Evolutionary conservation across 2,329 filamentous ascomycete genomes (phyloP).

Genomic region (Colletotrichum sp.): DNA sequence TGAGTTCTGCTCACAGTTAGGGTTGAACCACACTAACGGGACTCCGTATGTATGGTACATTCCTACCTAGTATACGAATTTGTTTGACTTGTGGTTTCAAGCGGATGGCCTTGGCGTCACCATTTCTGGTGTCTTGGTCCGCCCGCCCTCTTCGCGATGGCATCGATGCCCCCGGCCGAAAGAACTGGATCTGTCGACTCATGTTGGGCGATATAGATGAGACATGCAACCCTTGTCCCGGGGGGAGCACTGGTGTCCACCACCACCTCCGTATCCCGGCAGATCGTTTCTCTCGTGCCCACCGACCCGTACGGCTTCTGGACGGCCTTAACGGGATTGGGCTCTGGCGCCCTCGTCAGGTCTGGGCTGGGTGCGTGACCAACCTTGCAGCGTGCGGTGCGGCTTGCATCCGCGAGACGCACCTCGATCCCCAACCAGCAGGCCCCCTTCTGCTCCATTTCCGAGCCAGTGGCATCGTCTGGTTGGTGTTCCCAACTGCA

Average conservation of each 20-base stretch:
- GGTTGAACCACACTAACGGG: background rate
- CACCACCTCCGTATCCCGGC: conserved; percentile 15
- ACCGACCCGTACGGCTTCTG: background rate
- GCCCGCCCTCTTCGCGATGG: background rate
- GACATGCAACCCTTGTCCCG: conserved; percentile 5
- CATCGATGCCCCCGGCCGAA: background rate
- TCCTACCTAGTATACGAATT: background rate
- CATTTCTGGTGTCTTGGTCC: conserved; percentile 5
- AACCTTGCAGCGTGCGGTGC: background rate
- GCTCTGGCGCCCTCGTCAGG: background rate
- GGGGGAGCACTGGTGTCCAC: background rate
- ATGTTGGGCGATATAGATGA: conserved; percentile 8
- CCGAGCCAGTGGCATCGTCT: background rate
- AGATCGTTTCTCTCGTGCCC: conserved; percentile 12
- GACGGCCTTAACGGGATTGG: background rate
- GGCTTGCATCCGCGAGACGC: background rate
- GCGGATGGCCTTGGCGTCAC: conserved; percentile 1
- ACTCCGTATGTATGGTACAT: background rate
- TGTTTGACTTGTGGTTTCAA: conserved; percentile 15
- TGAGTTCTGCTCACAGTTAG: background rate
- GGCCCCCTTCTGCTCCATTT: background rate
- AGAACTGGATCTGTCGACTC: conserved; percentile 1
- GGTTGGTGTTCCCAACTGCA: background rate
- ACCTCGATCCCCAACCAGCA: background rate
- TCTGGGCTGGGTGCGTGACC: background rate